Conservation (phyloP, 1,284 basidiomycete genomes). For the Lignosus rhinocerotis region DNA sequence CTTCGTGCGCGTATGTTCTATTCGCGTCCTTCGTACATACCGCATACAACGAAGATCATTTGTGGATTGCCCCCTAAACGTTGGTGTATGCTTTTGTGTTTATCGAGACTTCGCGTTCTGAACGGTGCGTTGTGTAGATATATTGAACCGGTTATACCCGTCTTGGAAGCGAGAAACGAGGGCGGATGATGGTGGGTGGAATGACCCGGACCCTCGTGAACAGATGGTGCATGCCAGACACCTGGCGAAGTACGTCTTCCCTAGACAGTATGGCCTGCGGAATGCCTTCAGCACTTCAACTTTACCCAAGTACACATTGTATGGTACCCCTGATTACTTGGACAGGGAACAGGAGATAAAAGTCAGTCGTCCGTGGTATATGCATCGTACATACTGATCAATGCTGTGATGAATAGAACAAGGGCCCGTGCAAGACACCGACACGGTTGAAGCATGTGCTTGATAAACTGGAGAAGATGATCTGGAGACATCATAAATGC, state of each 20-base stretch:
- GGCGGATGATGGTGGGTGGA: conserved; percentile 28
- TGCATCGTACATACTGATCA: not conserved
- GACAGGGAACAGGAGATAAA: conserved; percentile 75
- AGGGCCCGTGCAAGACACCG: conserved; percentile 67
- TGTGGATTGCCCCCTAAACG: conserved; percentile 73
- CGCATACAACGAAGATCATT: conserved; percentile 45
- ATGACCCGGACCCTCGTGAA: conserved; percentile 44
- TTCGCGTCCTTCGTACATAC: conserved; percentile 53
- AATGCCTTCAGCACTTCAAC: conserved; percentile 49
- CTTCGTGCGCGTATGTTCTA: conserved; percentile 68
- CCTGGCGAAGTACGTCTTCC: conserved; percentile 82
- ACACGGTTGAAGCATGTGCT: conserved; percentile 63
- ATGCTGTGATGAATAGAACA: conserved; percentile 34
- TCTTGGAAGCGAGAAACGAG: conserved; percentile 38
- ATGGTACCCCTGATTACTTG: conserved; percentile 49
- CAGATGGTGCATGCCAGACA: conserved; percentile 57
- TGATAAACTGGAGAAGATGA: conserved; percentile 57
- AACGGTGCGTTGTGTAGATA: conserved; percentile 45
- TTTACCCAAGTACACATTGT: conserved; percentile 3
- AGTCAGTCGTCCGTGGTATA: conserved; percentile 38
- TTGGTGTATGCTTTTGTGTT: conserved; percentile 34
- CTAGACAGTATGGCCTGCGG: conserved; percentile 70
- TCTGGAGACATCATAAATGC: conserved; percentile 71
- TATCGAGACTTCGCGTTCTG: not conserved
- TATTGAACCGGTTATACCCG: conserved; percentile 56